phyloP scores from a whole-genome alignment of 169 alveolate species.

The Plasmodium ovale region DNA sequence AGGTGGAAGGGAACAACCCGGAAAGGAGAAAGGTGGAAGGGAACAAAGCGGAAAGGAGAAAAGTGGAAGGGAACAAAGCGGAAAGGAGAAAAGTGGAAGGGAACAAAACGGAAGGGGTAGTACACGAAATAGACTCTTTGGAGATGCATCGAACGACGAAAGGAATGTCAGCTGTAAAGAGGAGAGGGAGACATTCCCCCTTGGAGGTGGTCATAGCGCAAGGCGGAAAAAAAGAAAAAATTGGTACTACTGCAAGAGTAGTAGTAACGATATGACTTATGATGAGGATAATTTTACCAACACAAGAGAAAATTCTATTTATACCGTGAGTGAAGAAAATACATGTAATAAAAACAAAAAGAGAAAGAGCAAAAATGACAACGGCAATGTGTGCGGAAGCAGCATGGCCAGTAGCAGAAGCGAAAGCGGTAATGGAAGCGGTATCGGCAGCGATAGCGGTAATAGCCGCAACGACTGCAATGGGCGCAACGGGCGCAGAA shows the following conservation, averaged over 20 bases:
- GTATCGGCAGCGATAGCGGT: background rate
- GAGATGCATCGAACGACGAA: too few species aligned
- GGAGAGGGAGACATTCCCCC: too few species aligned
- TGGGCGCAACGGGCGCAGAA: background rate
- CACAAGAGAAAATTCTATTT: background rate
- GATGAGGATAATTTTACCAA: conserved; percentile 22
- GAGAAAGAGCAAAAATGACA: background rate
- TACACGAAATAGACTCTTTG: background rate
- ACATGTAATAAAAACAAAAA: background rate
- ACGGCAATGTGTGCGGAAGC: background rate
- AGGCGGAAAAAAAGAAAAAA: conserved; percentile 8
- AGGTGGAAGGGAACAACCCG: background rate
- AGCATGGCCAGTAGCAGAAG: background rate
- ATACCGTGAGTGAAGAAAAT: background rate
- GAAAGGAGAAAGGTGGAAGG: background rate
- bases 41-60: background rate
- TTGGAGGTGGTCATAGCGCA: background rate
- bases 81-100: conserved; percentile 2
- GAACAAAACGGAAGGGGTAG: background rate
- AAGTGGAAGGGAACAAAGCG: background rate
- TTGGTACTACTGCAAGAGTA: conserved; percentile 38
- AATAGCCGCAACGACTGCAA: background rate
- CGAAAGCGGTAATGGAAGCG: background rate
- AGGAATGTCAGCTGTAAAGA: too few species aligned
- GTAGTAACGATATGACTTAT: conserved; percentile 36